Evolutionary conservation across 768 basidiomycete species (phyloP).

Genomic region (Cystobasidium tubakii): DNA sequence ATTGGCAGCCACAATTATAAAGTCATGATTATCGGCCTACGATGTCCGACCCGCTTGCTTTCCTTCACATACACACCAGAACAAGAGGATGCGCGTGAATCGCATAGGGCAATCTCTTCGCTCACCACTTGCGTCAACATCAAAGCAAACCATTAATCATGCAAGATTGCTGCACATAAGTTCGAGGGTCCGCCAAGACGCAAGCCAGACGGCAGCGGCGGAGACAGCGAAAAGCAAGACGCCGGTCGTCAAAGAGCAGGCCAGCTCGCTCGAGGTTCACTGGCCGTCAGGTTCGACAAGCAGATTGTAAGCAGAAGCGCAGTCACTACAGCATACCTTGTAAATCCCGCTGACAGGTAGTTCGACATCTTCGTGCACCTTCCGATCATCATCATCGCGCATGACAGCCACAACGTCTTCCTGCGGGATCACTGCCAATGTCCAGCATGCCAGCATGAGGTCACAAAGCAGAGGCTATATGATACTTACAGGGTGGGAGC

Average conservation of each 20-base stretch:
- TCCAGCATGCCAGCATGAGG: constrained; percentile 71
- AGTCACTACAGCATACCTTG: not conserved
- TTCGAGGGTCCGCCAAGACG: not conserved
- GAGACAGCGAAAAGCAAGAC: not conserved
- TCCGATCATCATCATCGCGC: not conserved
- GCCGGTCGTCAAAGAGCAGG: constrained; percentile 3
- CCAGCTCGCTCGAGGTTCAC: not conserved
- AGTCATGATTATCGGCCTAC: not conserved
- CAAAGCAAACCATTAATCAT: not conserved
- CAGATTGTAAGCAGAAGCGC: not conserved
- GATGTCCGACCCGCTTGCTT: not conserved
- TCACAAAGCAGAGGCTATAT: constrained; percentile 83
- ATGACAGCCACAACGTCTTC: constrained; percentile 76
- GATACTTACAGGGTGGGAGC: constrained; percentile 69
- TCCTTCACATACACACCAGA: not conserved
- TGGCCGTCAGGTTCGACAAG: not conserved
- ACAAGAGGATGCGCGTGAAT: not conserved
- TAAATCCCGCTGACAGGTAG: not conserved
- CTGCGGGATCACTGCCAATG: constrained; percentile 89
- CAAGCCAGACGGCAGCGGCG: not conserved
- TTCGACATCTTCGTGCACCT: not conserved
- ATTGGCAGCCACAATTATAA: no score
- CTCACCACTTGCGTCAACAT: not conserved
- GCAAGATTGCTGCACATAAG: not conserved
- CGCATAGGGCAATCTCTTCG: not conserved